Evolutionary conservation across 192 early-diverging fungal genomes (phyloP), one percentile per base, ranked within the genome.

Genomic region (Phlyctochytrium arcticum): DNA sequence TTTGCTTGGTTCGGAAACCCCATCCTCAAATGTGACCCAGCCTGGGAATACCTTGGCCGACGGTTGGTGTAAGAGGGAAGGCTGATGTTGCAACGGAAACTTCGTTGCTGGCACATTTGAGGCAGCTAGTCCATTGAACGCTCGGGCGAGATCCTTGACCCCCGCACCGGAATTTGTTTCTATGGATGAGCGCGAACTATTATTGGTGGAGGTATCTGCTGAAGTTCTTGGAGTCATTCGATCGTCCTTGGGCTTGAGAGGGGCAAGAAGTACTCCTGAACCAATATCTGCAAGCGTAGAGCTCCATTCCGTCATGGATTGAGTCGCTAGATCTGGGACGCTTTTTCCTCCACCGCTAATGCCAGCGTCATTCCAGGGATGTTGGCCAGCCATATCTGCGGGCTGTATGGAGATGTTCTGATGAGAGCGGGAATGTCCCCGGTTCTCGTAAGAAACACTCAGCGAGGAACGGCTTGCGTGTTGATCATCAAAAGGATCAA

Each of bases 1-100:
- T 7, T 12, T 5, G 33, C 6, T 15, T 12, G 19, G 7, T 44
- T 19, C n/a, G 9, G 44, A 6, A 10, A 19, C 21, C 0, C 56
- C 26, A 23, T 59, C 42, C 47, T 67, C 65, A 35, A 67, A 67
- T 15, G 65, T 67, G 32, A 67, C 65, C 65, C 65, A 67, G 0
- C 48, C 48, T 10, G 65, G 48, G 50, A 67, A 67, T n/a, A 23
- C 23, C 5, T 48, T 57, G 7, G 44, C 57, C 9, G 58, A 60
- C 35, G 17, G 0, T 39, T 21, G 39, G 8, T 15, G 17, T 9
- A 0, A 8, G 15, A 23, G 15, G 0, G 55, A 36, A n/a, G n/a
- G n/a, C n/a, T n/a, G n/a, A n/a, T n/a, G n/a, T 3, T 17, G 55
- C n/a, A 60, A 34, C 35, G 58, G 10, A n/a, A n/a, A n/a, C 37